These are phyloP conservation scores for Ogataea pini DNA, from an alignment of 805 yeast species.

Conservation along the genomic window DNA sequence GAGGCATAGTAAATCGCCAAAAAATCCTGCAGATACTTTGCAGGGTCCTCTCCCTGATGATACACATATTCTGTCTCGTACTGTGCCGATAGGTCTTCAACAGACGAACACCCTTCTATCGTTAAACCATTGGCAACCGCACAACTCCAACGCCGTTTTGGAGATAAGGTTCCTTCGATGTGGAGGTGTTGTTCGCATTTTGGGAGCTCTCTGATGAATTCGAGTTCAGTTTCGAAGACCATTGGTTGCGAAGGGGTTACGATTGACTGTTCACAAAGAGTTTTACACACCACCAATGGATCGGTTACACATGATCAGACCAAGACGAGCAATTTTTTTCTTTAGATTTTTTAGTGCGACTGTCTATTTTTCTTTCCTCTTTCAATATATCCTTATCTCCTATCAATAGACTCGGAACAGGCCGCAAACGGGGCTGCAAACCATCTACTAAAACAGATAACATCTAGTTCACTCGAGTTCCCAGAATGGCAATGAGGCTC, in stretches of 20 bases:
- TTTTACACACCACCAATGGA: no score
- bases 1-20: slow-evolving; percentile 48
- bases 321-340: no score
- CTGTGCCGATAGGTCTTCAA: slow-evolving; percentile 38
- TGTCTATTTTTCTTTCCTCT: neutral
- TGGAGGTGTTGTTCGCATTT: slow-evolving; percentile 51
- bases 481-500: neutral
- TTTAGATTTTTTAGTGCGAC: neutral
- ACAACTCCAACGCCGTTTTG: slow-evolving; percentile 40
- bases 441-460: neutral
- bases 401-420: neutral
- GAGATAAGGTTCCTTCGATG: slow-evolving; percentile 45
- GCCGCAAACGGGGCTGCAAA: neutral
- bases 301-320: no score
- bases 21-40: slow-evolving; percentile 45
- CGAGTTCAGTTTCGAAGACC: neutral
- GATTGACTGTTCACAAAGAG: no score
- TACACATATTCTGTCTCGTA: slow-evolving; percentile 32
- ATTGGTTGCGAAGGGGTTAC: neutral
- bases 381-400: neutral
- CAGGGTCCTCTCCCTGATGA: slow-evolving; percentile 39
- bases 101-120: slow-evolving; percentile 35
- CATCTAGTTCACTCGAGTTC: neutral
- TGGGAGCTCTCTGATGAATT: slow-evolving; percentile 37
- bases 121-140: slow-evolving; percentile 29